These are phyloP conservation scores for Dendrobium catenatum DNA, from an alignment of 106 monocot genomes.

Conservation along the genomic window DNA sequence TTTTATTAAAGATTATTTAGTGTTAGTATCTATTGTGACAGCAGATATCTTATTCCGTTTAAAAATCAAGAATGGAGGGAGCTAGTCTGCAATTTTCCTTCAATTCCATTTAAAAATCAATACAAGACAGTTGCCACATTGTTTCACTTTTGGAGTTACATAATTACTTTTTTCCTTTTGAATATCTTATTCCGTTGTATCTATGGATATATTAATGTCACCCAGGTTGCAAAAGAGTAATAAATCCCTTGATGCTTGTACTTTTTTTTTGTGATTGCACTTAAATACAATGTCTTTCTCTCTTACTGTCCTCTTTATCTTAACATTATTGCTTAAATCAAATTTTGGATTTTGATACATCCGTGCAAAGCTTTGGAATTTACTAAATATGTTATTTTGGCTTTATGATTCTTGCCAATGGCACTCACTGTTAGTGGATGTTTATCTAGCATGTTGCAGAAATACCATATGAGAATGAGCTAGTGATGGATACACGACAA, in stretches of 20 bases:
- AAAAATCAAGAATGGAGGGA: no score
- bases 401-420: not conserved
- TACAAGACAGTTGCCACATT: no score
- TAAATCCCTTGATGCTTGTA: not conserved
- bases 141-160: no score
- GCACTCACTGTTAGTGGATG: not conserved
- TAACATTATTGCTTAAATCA: not conserved
- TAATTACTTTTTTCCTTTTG: no score
- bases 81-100: no score
- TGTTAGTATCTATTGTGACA: no score
- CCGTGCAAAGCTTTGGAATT: not conserved
- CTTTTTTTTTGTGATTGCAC: not conserved
- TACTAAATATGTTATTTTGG: not conserved
- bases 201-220: no score
- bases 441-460: conserved; percentile 76
- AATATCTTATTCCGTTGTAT: no score
- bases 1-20: no score
- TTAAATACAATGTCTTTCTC: not conserved
- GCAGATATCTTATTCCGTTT: no score
- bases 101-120: no score
- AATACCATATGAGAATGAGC: conserved; percentile 78
- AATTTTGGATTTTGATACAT: not conserved
- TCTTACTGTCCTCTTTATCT: not conserved
- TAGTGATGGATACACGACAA: conserved; percentile 39
- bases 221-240: no score